Evolutionary conservation across 1,284 basidiomycete species (phyloP).

Genomic region (Butyriboletus appendiculatus): DNA sequence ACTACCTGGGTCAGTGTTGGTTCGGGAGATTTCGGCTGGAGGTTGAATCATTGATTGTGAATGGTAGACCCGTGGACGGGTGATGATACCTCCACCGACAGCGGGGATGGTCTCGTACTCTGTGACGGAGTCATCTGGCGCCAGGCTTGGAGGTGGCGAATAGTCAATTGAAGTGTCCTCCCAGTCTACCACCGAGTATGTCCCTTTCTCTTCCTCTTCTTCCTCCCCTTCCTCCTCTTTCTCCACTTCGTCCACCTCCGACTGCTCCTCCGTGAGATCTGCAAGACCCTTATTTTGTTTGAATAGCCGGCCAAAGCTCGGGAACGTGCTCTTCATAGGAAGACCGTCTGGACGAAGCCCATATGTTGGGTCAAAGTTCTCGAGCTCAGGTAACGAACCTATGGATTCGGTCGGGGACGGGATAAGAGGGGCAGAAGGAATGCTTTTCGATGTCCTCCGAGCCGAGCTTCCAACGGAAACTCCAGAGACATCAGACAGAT

Average conservation of each 20-base stretch:
- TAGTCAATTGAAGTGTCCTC: conserved; percentile 49
- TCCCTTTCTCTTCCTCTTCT: conserved; percentile 41
- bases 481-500: conserved; percentile 28
- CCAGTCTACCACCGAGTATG: conserved; percentile 71
- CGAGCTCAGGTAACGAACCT: conserved; percentile 71
- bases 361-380: conserved; percentile 95
- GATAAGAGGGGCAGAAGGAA: conserved; percentile 25
- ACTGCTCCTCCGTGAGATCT: conserved; percentile 74
- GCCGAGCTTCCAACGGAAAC: conserved; percentile 39
- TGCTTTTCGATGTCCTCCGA: conserved; percentile 24
- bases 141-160: conserved; percentile 34
- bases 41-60: conserved; percentile 64
- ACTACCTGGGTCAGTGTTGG: conserved; percentile 5
- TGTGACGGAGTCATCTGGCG: conserved; percentile 35
- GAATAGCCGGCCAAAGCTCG: conserved; percentile 73
- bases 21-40: conserved; percentile 37
- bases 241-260: conserved; percentile 47
- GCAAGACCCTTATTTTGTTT: conserved; percentile 68
- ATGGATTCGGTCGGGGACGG: conserved; percentile 39
- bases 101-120: conserved; percentile 75
- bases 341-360: conserved; percentile 93
- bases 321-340: conserved; percentile 73
- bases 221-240: conserved; percentile 44
- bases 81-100: conserved; percentile 75
- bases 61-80: conserved; percentile 73